Evolutionary conservation across 2,329 filamentous ascomycete species (phyloP).

Genomic region (Lasiodiplodia sp.): DNA sequence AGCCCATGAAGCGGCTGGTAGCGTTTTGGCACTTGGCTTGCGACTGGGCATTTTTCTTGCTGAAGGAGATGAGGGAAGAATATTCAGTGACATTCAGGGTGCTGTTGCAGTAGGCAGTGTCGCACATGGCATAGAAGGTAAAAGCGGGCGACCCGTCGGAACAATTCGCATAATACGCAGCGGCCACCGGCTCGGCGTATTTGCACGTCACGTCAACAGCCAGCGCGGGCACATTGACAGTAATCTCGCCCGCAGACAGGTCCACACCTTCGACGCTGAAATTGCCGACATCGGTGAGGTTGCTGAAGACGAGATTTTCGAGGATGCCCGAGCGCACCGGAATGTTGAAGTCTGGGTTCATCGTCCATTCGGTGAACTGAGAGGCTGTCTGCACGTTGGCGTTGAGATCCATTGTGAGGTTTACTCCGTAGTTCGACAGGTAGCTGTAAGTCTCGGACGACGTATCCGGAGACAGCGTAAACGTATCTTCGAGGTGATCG

Average conservation of each 20-base stretch:
- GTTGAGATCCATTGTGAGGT: background rate
- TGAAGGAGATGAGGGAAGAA: background rate
- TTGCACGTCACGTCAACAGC: slow-evolving; percentile 14
- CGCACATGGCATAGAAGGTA: background rate
- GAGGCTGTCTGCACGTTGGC: slow-evolving; percentile 11
- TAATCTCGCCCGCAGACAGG: slow-evolving; percentile 15
- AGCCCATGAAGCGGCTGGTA: slow-evolving; percentile 1
- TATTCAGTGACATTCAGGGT: slow-evolving; percentile 15
- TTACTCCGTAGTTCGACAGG: background rate
- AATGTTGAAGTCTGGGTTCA: slow-evolving; percentile 21
- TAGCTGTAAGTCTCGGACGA: slow-evolving; percentile 6
- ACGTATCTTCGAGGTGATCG: slow-evolving; percentile 16
- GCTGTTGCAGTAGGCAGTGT: slow-evolving; percentile 6
- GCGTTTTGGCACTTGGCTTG: background rate
- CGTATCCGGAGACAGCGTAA: background rate
- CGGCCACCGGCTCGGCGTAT: background rate
- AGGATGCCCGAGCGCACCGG: slow-evolving; percentile 16
- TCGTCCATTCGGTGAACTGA: slow-evolving; percentile 24
- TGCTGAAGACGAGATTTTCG: slow-evolving; percentile 26
- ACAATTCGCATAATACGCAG: background rate
- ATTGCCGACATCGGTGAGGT: slow-evolving; percentile 11
- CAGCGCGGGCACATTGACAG: slow-evolving; percentile 15
- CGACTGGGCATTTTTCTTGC: background rate
- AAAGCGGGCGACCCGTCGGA: background rate
- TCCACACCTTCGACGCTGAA: background rate